Conservation (phyloP, 2,329 filamentous ascomycete species). For the Capronia americana region DNA sequence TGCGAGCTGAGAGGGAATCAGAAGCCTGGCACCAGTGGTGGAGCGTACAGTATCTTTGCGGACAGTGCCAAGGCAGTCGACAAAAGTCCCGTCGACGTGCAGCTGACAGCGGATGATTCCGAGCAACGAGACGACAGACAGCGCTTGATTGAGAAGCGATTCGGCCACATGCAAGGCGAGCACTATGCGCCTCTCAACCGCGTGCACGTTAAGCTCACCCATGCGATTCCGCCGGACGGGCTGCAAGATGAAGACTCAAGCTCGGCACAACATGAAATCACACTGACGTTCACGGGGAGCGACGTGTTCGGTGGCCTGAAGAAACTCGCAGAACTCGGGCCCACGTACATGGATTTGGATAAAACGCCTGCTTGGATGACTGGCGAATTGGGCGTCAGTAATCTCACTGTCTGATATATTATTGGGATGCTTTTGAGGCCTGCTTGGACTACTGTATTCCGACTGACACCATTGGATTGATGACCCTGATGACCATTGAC, state of each 20-base stretch:
- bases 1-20: constrained; percentile 72
- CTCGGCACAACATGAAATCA: background rate
- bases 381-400: constrained; percentile 80
- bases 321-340: constrained; percentile 75
- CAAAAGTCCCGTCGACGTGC: constrained; percentile 18
- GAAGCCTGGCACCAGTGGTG: constrained; percentile 73
- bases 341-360: constrained; percentile 67
- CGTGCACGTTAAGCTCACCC: constrained; percentile 31
- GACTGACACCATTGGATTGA: background rate
- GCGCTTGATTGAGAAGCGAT: constrained; percentile 26
- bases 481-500: background rate
- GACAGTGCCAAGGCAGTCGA: constrained; percentile 20
- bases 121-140: constrained; percentile 10
- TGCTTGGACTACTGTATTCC: background rate
- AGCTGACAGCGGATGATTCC: background rate
- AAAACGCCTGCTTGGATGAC: constrained; percentile 91
- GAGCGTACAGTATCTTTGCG: constrained; percentile 78
- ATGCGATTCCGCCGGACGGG: constrained; percentile 1
- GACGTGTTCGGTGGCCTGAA: constrained; percentile 84
- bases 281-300: constrained; percentile 68
- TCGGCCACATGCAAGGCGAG: constrained; percentile 31
- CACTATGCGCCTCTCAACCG: constrained; percentile 36
- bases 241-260: background rate
- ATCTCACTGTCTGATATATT: constrained; percentile 64
- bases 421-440: background rate